Percentiles rank a stretch among this genome's conserved stretches.
Evolutionary conservation across 1,139 yeast species (phyloP).

Genomic region (Kluyveromyces sp.): DNA sequence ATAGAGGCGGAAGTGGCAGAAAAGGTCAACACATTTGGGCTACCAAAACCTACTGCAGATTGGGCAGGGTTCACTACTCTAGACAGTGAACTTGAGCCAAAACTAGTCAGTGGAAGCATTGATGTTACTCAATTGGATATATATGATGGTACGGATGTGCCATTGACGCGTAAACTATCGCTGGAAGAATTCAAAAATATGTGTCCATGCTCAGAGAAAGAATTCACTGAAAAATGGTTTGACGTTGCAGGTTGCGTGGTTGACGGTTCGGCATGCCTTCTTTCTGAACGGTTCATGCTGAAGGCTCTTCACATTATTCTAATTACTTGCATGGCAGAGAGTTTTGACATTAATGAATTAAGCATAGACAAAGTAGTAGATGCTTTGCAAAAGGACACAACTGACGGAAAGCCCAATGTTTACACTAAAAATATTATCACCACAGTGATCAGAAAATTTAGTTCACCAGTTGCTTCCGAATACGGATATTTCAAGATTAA

Average conservation of each 20-base stretch:
- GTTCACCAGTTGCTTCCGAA: slow-evolving; percentile 14
- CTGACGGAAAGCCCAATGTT: slow-evolving; percentile 20
- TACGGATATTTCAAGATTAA: slow-evolving; percentile 32
- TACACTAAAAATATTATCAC: slow-evolving; percentile 34
- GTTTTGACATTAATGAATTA: slow-evolving; percentile 31
- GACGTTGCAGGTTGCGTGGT: slow-evolving; percentile 50
- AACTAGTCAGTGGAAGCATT: slow-evolving; percentile 37
- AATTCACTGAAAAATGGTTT: slow-evolving; percentile 49
- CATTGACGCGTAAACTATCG: slow-evolving; percentile 15
- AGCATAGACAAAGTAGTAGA: slow-evolving; percentile 21
- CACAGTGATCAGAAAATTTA: slow-evolving; percentile 44
- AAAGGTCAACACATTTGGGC: slow-evolving; percentile 20
- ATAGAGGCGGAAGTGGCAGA: slow-evolving; percentile 15
- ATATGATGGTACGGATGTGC: slow-evolving; percentile 35
- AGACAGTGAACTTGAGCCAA: slow-evolving; percentile 46
- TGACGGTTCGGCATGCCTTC: slow-evolving; percentile 33
- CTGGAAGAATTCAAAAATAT: slow-evolving; percentile 37
- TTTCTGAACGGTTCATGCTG: slow-evolving; percentile 33
- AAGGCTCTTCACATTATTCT: slow-evolving; percentile 39
- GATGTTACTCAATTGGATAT: slow-evolving; percentile 41
- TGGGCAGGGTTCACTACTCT: slow-evolving; percentile 38
- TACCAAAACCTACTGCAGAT: slow-evolving; percentile 18
- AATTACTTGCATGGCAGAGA: slow-evolving; percentile 42
- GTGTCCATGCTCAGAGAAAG: slow-evolving; percentile 50
- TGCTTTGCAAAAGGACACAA: slow-evolving; percentile 24